Evolutionary conservation across 2,329 filamentous ascomycete species (phyloP).

Genomic region (Pyrenochaeta sp.): DNA sequence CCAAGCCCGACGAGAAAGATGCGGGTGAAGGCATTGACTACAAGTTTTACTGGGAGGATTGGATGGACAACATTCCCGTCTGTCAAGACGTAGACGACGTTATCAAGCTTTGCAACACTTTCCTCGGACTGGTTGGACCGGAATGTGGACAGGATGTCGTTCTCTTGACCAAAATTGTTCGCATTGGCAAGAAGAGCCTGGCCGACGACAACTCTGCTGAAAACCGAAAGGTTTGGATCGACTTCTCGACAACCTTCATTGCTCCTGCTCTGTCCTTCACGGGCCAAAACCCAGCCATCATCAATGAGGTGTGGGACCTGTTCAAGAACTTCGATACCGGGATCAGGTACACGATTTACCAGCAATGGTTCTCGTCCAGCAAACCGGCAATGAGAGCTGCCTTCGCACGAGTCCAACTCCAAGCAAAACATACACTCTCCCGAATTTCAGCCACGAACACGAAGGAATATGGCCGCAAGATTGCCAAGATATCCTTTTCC

Average conservation of each 20-base stretch:
- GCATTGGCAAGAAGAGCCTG: conserved; percentile 81
- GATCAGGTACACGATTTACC: conserved; percentile 85
- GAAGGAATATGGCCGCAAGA: conserved; percentile 80
- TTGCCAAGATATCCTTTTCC: conserved; percentile 91
- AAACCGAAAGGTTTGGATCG: conserved; percentile 82
- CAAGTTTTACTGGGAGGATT: conserved; percentile 96
- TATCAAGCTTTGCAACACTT: conserved; percentile 82
- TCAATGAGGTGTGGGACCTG: conserved; percentile 86
- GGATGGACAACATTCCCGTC: conserved; percentile 89
- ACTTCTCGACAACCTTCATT: conserved; percentile 82
- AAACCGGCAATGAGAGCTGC: conserved; percentile 76
- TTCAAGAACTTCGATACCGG: conserved; percentile 79
- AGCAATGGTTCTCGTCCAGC: conserved; percentile 75
- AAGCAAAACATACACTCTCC: conserved; percentile 87
- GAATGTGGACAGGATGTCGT: conserved; percentile 85
- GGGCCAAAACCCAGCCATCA: conserved; percentile 80
- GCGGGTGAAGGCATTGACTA: conserved; percentile 78
- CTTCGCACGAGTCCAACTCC: conserved; percentile 76
- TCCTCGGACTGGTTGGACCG: conserved; percentile 85
- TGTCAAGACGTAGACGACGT: conserved; percentile 92
- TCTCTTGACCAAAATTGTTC: conserved; percentile 81
- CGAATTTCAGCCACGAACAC: conserved; percentile 88
- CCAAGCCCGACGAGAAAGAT: conserved; percentile 79
- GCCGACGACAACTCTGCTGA: conserved; percentile 70
- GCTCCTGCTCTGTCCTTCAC: conserved; percentile 88